These are phyloP conservation scores for Quercus aquifolioides DNA, from an alignment of 306 rosid species.

Conservation along the genomic window DNA sequence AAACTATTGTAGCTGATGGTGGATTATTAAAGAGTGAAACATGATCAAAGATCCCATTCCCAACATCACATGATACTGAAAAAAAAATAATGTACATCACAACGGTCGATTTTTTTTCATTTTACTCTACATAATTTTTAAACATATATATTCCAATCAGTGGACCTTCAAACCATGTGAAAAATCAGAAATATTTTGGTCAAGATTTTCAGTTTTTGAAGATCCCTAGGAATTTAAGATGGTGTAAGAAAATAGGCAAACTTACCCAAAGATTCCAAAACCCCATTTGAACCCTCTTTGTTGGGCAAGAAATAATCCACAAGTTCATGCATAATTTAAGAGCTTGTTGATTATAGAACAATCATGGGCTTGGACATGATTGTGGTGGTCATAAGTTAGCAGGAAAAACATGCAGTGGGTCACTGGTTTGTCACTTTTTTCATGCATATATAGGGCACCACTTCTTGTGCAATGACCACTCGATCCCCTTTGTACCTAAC, in stretches of 20 bases:
- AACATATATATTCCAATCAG: neutral
- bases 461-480: neutral
- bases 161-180: neutral
- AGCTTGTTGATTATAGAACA: neutral
- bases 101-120: neutral
- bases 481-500: neutral
- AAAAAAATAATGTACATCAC: neutral
- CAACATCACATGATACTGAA: neutral
- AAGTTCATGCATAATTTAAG: neutral
- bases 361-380: conserved; percentile 11
- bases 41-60: neutral
- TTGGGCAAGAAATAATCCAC: conserved; percentile 14
- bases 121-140: neutral
- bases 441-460: neutral
- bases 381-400: neutral
- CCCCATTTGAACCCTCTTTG: conserved; percentile 14
- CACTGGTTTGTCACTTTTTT: conserved; percentile 18
- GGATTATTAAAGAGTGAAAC: neutral
- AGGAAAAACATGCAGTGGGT: conserved; percentile 14
- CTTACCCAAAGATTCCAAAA: neutral
- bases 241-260: neutral
- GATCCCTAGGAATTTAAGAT: neutral
- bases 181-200: neutral
- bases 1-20: neutral
- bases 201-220: neutral